Evolutionary conservation across 208 protist species (phyloP), one percentile per base, ranked within the genome.

Genomic region (Leishmania guyanensis): DNA sequence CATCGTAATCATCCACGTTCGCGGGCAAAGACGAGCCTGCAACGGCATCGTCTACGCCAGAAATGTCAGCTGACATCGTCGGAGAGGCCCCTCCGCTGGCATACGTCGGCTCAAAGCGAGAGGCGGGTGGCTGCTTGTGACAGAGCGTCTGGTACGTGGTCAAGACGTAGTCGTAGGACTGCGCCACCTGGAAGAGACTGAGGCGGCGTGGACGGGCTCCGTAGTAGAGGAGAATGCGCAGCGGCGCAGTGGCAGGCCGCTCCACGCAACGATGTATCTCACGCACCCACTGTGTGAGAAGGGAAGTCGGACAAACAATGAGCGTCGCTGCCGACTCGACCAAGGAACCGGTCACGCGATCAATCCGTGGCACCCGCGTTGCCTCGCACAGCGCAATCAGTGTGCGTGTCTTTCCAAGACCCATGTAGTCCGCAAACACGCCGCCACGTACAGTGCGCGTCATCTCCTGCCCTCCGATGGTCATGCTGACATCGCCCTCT

Each of bases 91-190:
- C 33, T 39, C 53, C 22, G 8, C 16, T 50, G 58, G 5, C 12
- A 39, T 56, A 20, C 26, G 39, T 56, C 1, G 10, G 43, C 36
- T 20, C 58, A 4, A 54, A 29, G 62, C 17, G 75, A 20, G 16
- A 74, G 9, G 56, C 36, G 20, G 82, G 79, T 54, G 79, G 70
- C 50, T 80, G 60, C 75, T 94, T 91, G 62, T 86, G 80, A 26
- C 79, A 71, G 39, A 95, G 72, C 8, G 89, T 94, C 71, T 93
- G 88, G 79, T 95, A 95, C 36, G 84, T 94, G 5, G 86, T 91
- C 60, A 97, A 51, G 66, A 97, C 92, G 80, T 98, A 98, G 83
- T 95, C 93, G 75, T 95, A 95, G 29, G 92, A 79, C 77, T 95
- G 83, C 26, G 88, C 89, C 1, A 95, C 51, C 43, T 94, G 56